These are phyloP conservation scores for Colletotrichum somersetense DNA, from an alignment of 2,329 filamentous ascomycete species.

Conservation along the genomic window DNA sequence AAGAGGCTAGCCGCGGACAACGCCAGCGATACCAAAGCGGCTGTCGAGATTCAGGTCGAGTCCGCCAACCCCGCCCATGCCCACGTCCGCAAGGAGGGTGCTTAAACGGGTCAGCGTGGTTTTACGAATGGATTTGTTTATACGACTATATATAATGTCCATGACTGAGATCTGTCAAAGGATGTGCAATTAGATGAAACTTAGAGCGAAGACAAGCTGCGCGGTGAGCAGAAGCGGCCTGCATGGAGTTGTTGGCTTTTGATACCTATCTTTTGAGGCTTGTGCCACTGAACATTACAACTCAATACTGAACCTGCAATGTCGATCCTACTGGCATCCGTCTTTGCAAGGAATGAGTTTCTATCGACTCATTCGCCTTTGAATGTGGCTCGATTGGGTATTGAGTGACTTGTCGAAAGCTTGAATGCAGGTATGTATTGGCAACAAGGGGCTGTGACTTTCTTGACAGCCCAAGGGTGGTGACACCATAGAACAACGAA, in stretches of 20 bases:
- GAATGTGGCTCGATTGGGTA: no score
- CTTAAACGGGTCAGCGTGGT: not conserved
- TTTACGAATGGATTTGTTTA: not conserved
- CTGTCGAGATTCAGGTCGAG: constrained; percentile 34
- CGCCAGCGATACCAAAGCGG: constrained; percentile 33
- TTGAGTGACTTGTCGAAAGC: no score
- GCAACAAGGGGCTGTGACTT: no score
- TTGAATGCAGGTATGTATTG: no score
- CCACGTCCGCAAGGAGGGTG: constrained; percentile 39
- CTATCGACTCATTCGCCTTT: no score
- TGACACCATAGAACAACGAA: no score
- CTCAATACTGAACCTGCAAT: not conserved
- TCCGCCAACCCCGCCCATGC: constrained; percentile 30
- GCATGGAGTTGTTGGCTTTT: constrained; percentile 28
- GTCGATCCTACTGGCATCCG: no score
- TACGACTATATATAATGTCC: constrained; percentile 19
- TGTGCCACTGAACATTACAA: constrained; percentile 15
- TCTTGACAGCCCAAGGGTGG: no score
- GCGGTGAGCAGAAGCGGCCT: not conserved
- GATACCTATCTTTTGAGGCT: constrained; percentile 35
- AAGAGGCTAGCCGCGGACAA: constrained; percentile 35
- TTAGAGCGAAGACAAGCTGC: constrained; percentile 8
- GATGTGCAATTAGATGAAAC: constrained; percentile 30
- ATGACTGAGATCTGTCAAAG: constrained; percentile 7
- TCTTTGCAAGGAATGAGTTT: not conserved